Conservation (phyloP, 441 rosid species). For the Populus hybrid region DNA sequence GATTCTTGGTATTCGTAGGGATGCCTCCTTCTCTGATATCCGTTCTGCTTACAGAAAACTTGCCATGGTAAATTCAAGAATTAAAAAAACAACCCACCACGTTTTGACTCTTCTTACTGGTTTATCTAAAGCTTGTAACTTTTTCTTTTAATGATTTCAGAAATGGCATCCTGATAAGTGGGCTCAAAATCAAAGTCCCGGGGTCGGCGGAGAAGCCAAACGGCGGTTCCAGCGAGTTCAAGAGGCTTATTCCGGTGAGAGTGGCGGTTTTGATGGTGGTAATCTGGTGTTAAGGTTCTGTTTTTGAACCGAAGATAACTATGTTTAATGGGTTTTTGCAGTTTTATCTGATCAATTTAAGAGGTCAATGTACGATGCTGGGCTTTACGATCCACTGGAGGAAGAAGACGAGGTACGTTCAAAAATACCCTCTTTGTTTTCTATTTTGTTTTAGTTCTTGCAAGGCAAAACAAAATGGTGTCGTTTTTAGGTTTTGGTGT, state of each 20-base stretch:
- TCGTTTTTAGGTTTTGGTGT: not conserved
- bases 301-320: not conserved
- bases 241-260: constrained; percentile 66
- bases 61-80: constrained; percentile 41
- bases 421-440: not conserved
- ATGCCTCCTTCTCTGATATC: constrained; percentile 63
- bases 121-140: not conserved
- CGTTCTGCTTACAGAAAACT: constrained; percentile 66
- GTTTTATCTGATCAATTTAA: constrained; percentile 53
- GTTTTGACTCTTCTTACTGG: not conserved
- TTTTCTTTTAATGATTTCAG: constrained; percentile 11
- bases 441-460: not conserved
- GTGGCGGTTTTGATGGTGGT: too few relatives aligned
- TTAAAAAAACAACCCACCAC: not conserved
- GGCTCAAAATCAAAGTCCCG: constrained; percentile 37
- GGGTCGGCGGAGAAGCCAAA: constrained; percentile 51
- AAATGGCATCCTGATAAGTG: constrained; percentile 76
- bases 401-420: constrained; percentile 53
- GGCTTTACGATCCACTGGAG: constrained; percentile 61
- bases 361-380: constrained; percentile 60
- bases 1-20: constrained; percentile 58
- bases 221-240: constrained; percentile 72
- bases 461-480: not conserved
- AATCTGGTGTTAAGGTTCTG: not conserved
- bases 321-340: constrained; percentile 16